Base-by-base conservation (phyloP, 208 protist species). In the Wallacemonas sp. region DNA sequence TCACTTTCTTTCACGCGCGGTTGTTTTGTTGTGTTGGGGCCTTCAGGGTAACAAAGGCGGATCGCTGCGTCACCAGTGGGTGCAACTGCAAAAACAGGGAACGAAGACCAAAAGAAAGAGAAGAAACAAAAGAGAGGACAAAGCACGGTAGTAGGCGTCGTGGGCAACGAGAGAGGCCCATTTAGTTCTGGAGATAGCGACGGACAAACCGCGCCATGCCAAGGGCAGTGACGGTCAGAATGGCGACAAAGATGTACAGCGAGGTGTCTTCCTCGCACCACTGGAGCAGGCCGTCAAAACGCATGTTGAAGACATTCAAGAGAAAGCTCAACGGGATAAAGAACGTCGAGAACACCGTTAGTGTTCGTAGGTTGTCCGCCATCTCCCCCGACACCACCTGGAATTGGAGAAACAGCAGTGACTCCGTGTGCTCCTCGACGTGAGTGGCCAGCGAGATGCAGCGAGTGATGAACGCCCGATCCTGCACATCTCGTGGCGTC, bases 301-400 rank as follows among this genome's bases (percentile, higher is more conserved):
- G 73, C 44, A 77, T 83, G 17, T 78, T 74, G 45, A 73, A 77
- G 41, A 68, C 78, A 1, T 73, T 76, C 46, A 68, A 60, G 27
- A 89, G 74, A 41, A 92, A 87, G 46, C 82, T 72, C 1, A 89
- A 57, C 3, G 85, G 74, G 9, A 85, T 84, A 50, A 89, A 89
- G 9, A 85, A 53, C 5, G 77, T 87, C 17, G 71, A 82, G 48
- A 92, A 92, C 27, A 89, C 63, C 10, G 85, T 85, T 5, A 89
- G 72, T 2, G 78, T 79, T 29, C 79, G 74, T 50, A 89, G 58
- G 42, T 87, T 71, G n/a, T 61, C 59, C 62, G 85, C 75, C 37
- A 83, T 71, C 36, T 78, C 62, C 45, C 83, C 81, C 63, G 79
- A 78, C 22, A 83, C 79, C 0, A 78, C 68, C 12, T 66, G 80